Percentiles rank a stretch among this genome's conserved stretches.
These are phyloP conservation scores for Plasmodium inui DNA, from an alignment of 169 alveolate species.

Conservation along the genomic window DNA sequence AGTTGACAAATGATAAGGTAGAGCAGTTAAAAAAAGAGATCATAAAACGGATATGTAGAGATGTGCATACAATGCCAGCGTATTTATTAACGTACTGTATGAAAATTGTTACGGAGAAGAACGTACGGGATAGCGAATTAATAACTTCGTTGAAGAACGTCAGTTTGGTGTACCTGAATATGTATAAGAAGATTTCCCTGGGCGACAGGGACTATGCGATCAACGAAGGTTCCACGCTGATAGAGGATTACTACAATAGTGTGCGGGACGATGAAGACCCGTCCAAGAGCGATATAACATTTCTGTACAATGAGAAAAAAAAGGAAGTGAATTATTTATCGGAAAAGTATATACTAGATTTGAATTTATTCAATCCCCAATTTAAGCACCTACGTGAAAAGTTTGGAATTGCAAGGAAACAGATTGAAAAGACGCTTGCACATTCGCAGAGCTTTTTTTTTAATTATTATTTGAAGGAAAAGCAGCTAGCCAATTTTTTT, in stretches of 20 bases:
- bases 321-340: constrained; percentile 50
- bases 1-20: constrained; percentile 23
- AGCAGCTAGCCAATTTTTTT: constrained; percentile 52
- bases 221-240: constrained; percentile 27
- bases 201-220: constrained; percentile 29
- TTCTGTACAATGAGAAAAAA: constrained; percentile 52
- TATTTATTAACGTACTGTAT: constrained; percentile 36
- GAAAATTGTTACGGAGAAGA: constrained; percentile 36
- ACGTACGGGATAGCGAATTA: constrained; percentile 30
- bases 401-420: constrained; percentile 38
- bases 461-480: constrained; percentile 70
- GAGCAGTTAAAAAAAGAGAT: constrained; percentile 17
- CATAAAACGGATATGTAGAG: constrained; percentile 6
- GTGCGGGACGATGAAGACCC: not conserved
- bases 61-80: constrained; percentile 30
- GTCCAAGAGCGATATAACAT: constrained; percentile 30
- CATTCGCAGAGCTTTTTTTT: constrained; percentile 39
- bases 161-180: constrained; percentile 31
- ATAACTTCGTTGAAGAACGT: constrained; percentile 20
- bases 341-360: constrained; percentile 39
- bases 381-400: constrained; percentile 47
- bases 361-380: constrained; percentile 1
- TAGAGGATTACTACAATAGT: constrained; percentile 52
- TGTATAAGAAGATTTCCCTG: constrained; percentile 26
- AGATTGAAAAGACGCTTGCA: constrained; percentile 36